A percentile compares a stretch with the other conserved stretches of the same genome.
phyloP scores from a whole-genome alignment of 208 protist genomes.

The Balamuthia mandrillaris region DNA sequence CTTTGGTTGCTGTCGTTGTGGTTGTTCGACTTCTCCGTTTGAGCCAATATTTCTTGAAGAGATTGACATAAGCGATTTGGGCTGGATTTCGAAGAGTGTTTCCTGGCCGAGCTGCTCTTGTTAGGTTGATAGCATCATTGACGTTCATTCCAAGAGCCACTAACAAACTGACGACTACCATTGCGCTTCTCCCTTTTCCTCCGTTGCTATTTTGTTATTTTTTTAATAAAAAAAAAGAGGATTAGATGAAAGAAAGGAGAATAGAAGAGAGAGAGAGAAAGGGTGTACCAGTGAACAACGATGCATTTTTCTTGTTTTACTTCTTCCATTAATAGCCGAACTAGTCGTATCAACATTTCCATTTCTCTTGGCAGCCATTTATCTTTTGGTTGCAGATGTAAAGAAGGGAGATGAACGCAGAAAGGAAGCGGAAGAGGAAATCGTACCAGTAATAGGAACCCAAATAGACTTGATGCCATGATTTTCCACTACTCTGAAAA shows the following conservation, averaged over 20 bases:
- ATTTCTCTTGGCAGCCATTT: not conserved
- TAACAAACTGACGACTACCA: slow-evolving; percentile 16
- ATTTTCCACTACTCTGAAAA: not conserved
- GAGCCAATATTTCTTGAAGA: not conserved
- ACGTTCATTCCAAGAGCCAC: not conserved
- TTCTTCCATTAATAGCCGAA: not conserved
- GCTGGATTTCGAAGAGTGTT: not conserved
- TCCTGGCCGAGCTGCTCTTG: not conserved
- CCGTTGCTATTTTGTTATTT: not conserved
- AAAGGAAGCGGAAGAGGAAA: too few relatives aligned
- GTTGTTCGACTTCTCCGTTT: too few relatives aligned
- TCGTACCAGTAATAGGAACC: slow-evolving; percentile 10
- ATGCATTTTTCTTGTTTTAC: not conserved
- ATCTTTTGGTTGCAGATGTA: too few relatives aligned
- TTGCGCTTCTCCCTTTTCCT: not conserved
- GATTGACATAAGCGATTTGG: not conserved
- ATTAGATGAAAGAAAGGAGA: not conserved
- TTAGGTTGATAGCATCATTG: not conserved
- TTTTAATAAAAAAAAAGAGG: not conserved
- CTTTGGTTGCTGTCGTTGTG: too few relatives aligned
- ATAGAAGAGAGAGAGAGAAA: not conserved
- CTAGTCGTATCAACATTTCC: not conserved
- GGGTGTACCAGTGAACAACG: not conserved
- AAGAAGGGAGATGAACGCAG: too few relatives aligned
- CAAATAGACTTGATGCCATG: not conserved